A percentile compares a stretch with the other conserved stretches of the same genome.
phyloP scores from a whole-genome alignment of 2,329 filamentous ascomycete genomes.

The Annulohypoxylon truncatum region DNA sequence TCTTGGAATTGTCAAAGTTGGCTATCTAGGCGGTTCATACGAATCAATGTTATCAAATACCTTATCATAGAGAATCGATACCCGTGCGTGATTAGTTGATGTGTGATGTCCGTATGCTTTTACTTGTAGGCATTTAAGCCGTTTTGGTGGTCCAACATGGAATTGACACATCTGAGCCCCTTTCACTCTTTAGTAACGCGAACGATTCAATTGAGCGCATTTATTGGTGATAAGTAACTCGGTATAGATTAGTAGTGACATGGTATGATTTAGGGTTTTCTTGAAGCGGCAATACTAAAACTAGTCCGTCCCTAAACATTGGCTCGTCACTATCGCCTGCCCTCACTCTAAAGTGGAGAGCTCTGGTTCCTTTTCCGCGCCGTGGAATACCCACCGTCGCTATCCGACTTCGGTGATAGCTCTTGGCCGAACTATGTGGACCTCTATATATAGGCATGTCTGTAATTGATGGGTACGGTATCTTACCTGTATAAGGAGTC shows the following conservation, averaged over 20 bases:
- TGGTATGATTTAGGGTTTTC: neutral
- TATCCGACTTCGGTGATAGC: slow-evolving; percentile 34
- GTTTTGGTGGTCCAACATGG: neutral
- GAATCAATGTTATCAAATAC: neutral
- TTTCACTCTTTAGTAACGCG: neutral
- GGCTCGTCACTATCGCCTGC: slow-evolving; percentile 12
- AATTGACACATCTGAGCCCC: neutral
- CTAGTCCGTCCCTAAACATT: slow-evolving; percentile 4
- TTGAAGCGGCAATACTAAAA: slow-evolving; percentile 22
- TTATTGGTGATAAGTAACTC: slow-evolving; percentile 2
- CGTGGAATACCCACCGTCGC: slow-evolving; percentile 23
- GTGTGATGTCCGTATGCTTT: neutral
- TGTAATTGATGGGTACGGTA: neutral
- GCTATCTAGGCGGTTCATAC: neutral
- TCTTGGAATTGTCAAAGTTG: neutral
- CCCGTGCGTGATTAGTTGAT: neutral
- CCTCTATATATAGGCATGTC: slow-evolving; percentile 7
- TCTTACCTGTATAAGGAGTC: neutral
- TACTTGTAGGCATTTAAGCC: neutral
- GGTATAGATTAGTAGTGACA: neutral
- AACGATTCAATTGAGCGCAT: neutral
- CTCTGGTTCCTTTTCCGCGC: slow-evolving; percentile 25
- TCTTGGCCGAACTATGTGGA: slow-evolving; percentile 14
- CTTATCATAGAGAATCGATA: neutral
- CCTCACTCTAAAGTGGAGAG: slow-evolving; percentile 19